Conservation (phyloP, 345 rosid genomes). For the Hypericum perforatum region DNA sequence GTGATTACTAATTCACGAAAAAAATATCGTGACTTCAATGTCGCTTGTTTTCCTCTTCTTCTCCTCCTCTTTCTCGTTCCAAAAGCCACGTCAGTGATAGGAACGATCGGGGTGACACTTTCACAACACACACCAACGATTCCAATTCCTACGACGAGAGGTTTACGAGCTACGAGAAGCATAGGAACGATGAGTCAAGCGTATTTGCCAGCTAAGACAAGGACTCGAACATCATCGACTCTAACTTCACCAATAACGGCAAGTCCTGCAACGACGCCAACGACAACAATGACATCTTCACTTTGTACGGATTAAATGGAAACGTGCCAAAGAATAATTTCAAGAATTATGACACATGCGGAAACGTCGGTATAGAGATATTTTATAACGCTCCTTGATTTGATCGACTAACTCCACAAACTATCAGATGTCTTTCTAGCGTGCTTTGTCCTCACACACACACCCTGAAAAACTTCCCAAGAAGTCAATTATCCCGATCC, state of each 20-base stretch:
- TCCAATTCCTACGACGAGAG: conserved; percentile 18
- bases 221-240: conserved; percentile 17
- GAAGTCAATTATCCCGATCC: too few species aligned
- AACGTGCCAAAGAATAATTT: conserved; percentile 18
- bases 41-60: too few species aligned
- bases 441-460: too few species aligned
- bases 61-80: too few species aligned
- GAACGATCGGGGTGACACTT: too few species aligned
- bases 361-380: conserved; percentile 7
- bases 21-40: too few species aligned
- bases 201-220: conserved; percentile 15
- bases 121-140: conserved; percentile 15
- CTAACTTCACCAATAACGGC: conserved; percentile 19
- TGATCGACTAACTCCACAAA: too few species aligned
- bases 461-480: too few species aligned
- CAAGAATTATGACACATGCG: conserved; percentile 21
- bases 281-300: conserved; percentile 21
- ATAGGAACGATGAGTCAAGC: conserved; percentile 15
- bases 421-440: too few species aligned
- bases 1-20: too few species aligned
- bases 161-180: conserved; percentile 23
- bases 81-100: too few species aligned
- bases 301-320: conserved; percentile 14
- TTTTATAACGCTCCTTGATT: too few species aligned
- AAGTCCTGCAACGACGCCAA: conserved; percentile 16